These are phyloP conservation scores for Gremmenia infestans DNA, from an alignment of 2,329 filamentous ascomycete species.

Conservation along the genomic window DNA sequence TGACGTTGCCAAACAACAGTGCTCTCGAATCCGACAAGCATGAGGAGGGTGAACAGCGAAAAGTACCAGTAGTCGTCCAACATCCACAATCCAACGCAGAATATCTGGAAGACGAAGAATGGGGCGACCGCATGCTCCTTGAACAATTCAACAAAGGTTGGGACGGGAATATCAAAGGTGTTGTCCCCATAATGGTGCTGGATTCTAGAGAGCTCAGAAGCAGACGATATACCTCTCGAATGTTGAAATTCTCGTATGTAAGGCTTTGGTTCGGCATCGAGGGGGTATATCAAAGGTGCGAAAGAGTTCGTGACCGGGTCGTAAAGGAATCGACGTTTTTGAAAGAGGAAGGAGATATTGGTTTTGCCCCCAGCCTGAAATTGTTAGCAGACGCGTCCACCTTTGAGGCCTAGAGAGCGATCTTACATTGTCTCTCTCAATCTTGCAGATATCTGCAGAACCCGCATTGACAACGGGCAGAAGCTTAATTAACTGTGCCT, in stretches of 20 bases:
- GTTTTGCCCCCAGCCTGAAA: constrained; percentile 63
- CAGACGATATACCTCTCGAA: constrained; percentile 67
- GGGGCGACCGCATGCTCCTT: constrained; percentile 97
- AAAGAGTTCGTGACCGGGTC: constrained; percentile 68
- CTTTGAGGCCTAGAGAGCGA: background rate
- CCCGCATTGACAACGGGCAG: constrained; percentile 87
- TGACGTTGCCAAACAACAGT: constrained; percentile 99
- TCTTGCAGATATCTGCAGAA: constrained; percentile 76
- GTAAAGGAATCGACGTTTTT: constrained; percentile 95
- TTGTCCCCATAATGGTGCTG: constrained; percentile 94
- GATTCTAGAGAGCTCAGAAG: constrained; percentile 71
- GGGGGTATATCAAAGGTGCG: constrained; percentile 72
- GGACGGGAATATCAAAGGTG: constrained; percentile 95
- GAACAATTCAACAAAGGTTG: constrained; percentile 92
- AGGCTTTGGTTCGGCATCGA: constrained; percentile 83
- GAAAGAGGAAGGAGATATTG: constrained; percentile 87
- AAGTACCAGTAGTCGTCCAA: constrained; percentile 99
- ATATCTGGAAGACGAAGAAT: constrained; percentile 98
- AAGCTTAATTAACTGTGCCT: constrained; percentile 86
- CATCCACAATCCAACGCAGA: constrained; percentile 98
- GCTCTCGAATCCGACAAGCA: constrained; percentile 96
- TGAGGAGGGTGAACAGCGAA: constrained; percentile 96
- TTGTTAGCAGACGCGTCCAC: constrained; percentile 18
- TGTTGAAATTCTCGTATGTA: constrained; percentile 72
- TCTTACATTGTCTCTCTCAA: constrained; percentile 67